phyloP scores from a whole-genome alignment of 805 yeast genomes.

The Saccharomycopsis fodiens region DNA sequence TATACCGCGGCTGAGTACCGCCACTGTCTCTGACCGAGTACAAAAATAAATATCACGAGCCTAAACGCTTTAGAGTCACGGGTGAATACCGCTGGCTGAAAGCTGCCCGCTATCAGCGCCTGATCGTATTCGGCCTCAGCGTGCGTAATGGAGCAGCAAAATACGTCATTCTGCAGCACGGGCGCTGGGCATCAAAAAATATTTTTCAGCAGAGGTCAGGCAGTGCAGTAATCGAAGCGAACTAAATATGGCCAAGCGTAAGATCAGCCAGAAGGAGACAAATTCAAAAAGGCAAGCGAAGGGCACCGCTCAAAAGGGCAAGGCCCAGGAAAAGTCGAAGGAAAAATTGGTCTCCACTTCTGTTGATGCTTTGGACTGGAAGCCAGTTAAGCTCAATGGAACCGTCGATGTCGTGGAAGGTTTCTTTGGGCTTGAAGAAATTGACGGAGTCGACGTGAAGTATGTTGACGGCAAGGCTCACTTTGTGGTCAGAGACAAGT shows the following conservation, averaged over 20 bases:
- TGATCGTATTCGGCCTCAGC: too few species aligned
- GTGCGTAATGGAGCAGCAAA: too few species aligned
- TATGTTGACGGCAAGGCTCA: constrained; percentile 60
- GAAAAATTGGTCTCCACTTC: background rate
- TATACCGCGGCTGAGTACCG: too few species aligned
- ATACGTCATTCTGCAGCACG: too few species aligned
- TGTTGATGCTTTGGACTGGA: constrained; percentile 57
- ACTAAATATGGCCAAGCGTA: background rate
- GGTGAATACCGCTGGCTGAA: too few species aligned
- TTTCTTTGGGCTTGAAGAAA: constrained; percentile 85
- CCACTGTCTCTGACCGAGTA: too few species aligned
- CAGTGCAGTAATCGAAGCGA: too few species aligned
- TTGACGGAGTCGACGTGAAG: constrained; percentile 86
- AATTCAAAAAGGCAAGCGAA: background rate
- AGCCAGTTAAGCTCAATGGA: constrained; percentile 73
- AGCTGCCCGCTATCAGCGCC: too few species aligned
- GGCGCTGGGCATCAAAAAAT: too few species aligned
- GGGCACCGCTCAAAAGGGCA: background rate
- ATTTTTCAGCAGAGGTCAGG: too few species aligned
- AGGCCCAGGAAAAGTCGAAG: background rate
- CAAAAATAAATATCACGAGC: too few species aligned
- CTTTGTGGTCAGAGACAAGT: constrained; percentile 39
- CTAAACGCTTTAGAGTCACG: too few species aligned
- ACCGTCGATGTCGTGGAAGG: constrained; percentile 84
- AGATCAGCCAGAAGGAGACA: background rate